Evolutionary conservation across 1,139 yeast genomes (phyloP).

Genomic region (Blastobotrys aristatus): DNA sequence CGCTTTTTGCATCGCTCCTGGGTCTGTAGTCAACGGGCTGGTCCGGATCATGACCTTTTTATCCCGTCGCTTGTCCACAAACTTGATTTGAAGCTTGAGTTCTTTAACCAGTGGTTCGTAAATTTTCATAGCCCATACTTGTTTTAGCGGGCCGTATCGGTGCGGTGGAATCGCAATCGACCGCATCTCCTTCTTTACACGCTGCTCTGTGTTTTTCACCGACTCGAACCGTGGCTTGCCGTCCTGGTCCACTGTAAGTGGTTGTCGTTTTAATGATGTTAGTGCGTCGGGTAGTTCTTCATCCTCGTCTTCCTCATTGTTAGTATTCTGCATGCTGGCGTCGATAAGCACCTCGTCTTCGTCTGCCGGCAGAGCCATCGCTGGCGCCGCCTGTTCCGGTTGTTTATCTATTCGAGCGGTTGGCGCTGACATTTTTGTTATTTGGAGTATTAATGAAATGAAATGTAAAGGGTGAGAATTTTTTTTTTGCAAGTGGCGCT

Average conservation of each 20-base stretch:
- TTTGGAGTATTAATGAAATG: not conserved
- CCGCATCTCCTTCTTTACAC: slow-evolving; percentile 77
- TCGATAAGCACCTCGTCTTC: slow-evolving; percentile 69
- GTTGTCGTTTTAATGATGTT: slow-evolving; percentile 28
- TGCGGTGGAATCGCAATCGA: slow-evolving; percentile 95
- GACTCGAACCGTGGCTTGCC: slow-evolving; percentile 88
- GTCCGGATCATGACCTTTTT: slow-evolving; percentile 86
- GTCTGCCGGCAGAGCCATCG: slow-evolving; percentile 7
- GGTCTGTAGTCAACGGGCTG: slow-evolving; percentile 74
- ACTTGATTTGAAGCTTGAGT: slow-evolving; percentile 87
- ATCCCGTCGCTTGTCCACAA: slow-evolving; percentile 66
- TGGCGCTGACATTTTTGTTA: slow-evolving; percentile 61
- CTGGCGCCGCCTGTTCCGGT: not conserved
- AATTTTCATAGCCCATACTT: slow-evolving; percentile 72
- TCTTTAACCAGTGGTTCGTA: slow-evolving; percentile 96
- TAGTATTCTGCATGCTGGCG: slow-evolving; percentile 36
- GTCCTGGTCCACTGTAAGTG: slow-evolving; percentile 63
- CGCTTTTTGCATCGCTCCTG: slow-evolving; percentile 94
- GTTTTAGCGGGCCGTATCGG: slow-evolving; percentile 87
- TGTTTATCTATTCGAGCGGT: slow-evolving; percentile 42
- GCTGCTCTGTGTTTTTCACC: slow-evolving; percentile 59
- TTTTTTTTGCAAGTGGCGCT: slow-evolving; percentile 3
- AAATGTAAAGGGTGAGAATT: slow-evolving; percentile 1
- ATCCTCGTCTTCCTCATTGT: slow-evolving; percentile 30
- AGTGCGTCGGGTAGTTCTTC: slow-evolving; percentile 29